These are phyloP conservation scores for Bocquillonia castaneifolia DNA, from an alignment of 441 rosid genomes.

Conservation along the genomic window DNA sequence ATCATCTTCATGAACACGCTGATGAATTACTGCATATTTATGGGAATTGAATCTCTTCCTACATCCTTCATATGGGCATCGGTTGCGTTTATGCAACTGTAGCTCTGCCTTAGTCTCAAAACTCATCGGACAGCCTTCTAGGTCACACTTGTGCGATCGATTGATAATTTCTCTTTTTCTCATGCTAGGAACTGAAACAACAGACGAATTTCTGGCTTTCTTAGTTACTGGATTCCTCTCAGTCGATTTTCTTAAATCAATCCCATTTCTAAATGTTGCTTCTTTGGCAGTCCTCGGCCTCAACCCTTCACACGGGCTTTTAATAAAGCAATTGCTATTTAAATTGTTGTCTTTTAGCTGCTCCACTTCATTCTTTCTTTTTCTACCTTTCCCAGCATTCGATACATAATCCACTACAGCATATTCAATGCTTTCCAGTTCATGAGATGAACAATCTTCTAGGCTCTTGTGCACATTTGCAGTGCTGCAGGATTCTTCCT, in stretches of 20 bases:
- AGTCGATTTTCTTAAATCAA: conserved; percentile 22
- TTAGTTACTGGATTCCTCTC: conserved; percentile 35
- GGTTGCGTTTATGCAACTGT: conserved; percentile 63
- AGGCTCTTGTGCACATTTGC: conserved; percentile 16
- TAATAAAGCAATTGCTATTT: conserved; percentile 45
- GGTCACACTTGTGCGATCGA: conserved; percentile 51
- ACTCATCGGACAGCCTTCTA: conserved; percentile 85
- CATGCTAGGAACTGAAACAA: conserved; percentile 23
- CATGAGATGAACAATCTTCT: conserved; percentile 35
- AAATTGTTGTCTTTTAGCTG: conserved; percentile 32
- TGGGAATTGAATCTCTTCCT: conserved; percentile 83
- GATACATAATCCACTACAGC: conserved; percentile 21
- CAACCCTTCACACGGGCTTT: conserved; percentile 97
- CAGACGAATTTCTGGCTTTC: conserved; percentile 35
- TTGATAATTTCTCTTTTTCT: conserved; percentile 34
- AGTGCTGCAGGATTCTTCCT: conserved; percentile 22
- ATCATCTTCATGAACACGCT: conserved; percentile 82
- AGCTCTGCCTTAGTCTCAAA: conserved; percentile 67
- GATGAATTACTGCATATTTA: conserved; percentile 73
- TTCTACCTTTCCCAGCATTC: conserved; percentile 37
- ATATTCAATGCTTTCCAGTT: conserved; percentile 22
- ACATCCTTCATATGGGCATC: conserved; percentile 77
- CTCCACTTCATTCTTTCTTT: conserved; percentile 53
- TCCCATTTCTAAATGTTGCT: conserved; percentile 22
- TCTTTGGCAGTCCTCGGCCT: conserved; percentile 67